Evolutionary conservation across 2,329 filamentous ascomycete genomes (phyloP).

Genomic region (Pseudogymnoascus sp.): DNA sequence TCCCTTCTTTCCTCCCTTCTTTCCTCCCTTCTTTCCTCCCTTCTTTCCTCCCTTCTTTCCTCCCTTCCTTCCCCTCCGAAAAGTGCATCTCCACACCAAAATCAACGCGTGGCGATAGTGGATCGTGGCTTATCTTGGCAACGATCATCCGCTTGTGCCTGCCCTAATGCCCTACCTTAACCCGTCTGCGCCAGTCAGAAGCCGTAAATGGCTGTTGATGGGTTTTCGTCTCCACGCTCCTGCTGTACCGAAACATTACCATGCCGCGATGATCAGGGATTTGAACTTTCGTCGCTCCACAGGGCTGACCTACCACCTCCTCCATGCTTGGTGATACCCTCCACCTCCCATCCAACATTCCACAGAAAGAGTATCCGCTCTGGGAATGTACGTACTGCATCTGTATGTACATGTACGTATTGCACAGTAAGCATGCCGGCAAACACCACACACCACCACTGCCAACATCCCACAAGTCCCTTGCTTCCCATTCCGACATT

Average conservation of each 20-base stretch:
- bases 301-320: not conserved
- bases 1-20: not conserved
- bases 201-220: not conserved
- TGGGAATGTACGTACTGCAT: not conserved
- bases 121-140: not conserved
- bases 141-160: slow-evolving; percentile 1
- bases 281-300: not conserved
- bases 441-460: not conserved
- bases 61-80: not conserved
- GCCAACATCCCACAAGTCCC: not conserved
- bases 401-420: not conserved
- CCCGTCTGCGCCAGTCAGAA: not conserved
- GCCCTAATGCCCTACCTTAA: slow-evolving; percentile 11
- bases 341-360: not conserved
- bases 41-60: not conserved
- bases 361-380: not conserved
- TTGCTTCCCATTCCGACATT: not conserved
- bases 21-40: not conserved
- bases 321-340: not conserved
- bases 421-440: not conserved
- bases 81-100: not conserved
- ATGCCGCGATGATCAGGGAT: not conserved
- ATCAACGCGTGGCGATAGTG: slow-evolving; percentile 6
- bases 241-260: slow-evolving; percentile 8
- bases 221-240: not conserved